Conservation (phyloP, 2,329 filamentous ascomycete species). For the Penicillium sp. region DNA sequence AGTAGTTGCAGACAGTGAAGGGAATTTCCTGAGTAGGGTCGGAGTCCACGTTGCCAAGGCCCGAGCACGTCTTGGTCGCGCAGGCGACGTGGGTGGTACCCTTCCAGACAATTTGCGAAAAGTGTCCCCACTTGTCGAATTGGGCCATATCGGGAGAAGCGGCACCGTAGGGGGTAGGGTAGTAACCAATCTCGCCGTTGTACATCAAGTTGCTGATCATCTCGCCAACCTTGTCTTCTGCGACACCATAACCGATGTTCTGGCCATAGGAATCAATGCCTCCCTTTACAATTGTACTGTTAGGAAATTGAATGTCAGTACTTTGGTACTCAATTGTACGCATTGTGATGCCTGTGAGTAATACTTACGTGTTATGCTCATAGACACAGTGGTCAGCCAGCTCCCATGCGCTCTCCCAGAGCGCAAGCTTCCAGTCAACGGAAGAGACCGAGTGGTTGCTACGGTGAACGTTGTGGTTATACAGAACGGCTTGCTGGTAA, state of each 20-base stretch:
- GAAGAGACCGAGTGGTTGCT: conserved; percentile 73
- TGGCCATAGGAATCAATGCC: conserved; percentile 68
- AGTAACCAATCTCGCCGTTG: conserved; percentile 71
- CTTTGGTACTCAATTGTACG: not conserved
- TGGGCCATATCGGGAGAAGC: conserved; percentile 62
- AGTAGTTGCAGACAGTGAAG: conserved; percentile 91
- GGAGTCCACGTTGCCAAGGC: conserved; percentile 47
- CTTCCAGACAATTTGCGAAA: conserved; percentile 76
- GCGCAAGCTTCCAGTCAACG: conserved; percentile 67
- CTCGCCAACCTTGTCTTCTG: conserved; percentile 61
- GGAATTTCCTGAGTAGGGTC: conserved; percentile 48
- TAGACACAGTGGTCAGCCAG: conserved; percentile 73
- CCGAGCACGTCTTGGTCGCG: conserved; percentile 52
- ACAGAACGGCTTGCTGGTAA: conserved; percentile 51
- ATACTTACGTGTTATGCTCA: conserved; percentile 73
- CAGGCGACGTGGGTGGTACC: conserved; percentile 67
- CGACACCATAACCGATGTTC: conserved; percentile 78
- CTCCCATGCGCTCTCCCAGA: conserved; percentile 66
- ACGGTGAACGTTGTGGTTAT: conserved; percentile 86
- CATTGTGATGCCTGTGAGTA: not conserved
- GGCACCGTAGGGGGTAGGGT: conserved; percentile 62
- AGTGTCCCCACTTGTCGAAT: conserved; percentile 74
- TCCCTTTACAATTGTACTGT: not conserved
- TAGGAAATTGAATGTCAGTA: not conserved
- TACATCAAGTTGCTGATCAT: conserved; percentile 87